Conservation (phyloP, 106 monocot species). For the Cymbidium sinense region DNA sequence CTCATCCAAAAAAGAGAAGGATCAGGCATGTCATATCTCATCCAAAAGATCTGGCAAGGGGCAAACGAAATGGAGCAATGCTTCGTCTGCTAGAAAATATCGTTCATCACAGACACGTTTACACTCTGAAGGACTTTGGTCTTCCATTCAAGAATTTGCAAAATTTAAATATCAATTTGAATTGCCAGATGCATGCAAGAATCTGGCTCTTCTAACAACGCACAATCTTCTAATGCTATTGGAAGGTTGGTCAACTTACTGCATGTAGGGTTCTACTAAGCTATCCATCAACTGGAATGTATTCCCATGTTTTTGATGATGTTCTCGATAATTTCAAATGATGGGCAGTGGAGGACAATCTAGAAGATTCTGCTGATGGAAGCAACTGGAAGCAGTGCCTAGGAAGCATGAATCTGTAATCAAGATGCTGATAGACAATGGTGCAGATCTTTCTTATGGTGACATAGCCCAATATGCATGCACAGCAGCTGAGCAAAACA, state of each 20-base stretch:
- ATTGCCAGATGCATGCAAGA: conserved; percentile 65
- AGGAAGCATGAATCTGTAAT: conserved; percentile 43
- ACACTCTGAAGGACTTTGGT: conserved; percentile 73
- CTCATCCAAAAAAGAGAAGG: too few relatives aligned
- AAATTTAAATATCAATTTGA: conserved; percentile 85
- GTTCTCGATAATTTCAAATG: conserved; percentile 82
- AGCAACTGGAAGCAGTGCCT: conserved; percentile 58
- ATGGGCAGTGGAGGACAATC: conserved; percentile 70
- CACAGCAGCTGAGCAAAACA: conserved; percentile 50
- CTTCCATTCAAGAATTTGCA: conserved; percentile 69
- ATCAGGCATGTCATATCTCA: conserved; percentile 25
- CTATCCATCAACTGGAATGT: conserved; percentile 78
- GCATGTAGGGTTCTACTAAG: conserved; percentile 70
- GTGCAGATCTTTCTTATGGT: conserved; percentile 40
- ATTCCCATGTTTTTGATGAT: conserved; percentile 84
- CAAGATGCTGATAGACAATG: conserved; percentile 33
- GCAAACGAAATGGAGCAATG: conserved; percentile 29
- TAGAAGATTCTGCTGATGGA: conserved; percentile 27
- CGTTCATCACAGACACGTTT: conserved; percentile 38
- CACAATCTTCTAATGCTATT: conserved; percentile 54
- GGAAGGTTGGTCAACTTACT: conserved; percentile 76
- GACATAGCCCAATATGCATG: conserved; percentile 52
- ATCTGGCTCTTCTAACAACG: conserved; percentile 49
- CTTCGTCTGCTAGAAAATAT: conserved; percentile 21
- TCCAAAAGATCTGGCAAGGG: conserved; percentile 33